A percentile compares a stretch with the other conserved stretches of the same genome.
Evolutionary conservation across 768 basidiomycete genomes (phyloP).

Genomic region (Russula abietina): DNA sequence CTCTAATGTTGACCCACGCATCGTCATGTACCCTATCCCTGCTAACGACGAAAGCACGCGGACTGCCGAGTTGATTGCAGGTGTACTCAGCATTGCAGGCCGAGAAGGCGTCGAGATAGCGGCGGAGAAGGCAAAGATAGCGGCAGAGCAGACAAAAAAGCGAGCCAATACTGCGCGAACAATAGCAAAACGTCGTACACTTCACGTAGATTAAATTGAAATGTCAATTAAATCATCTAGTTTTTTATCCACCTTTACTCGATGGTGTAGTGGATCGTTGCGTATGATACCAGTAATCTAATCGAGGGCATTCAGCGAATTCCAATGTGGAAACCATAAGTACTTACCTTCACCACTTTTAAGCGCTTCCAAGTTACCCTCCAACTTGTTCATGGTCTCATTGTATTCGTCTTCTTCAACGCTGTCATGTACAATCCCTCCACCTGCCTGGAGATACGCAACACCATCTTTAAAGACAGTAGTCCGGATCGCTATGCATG

Average conservation of each 20-base stretch:
- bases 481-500: conserved; percentile 96
- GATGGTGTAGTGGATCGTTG: conserved; percentile 34
- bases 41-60: conserved; percentile 95
- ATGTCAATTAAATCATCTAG: neutral
- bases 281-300: conserved; percentile 67
- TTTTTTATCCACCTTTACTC: neutral
- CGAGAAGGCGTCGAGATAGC: conserved; percentile 59
- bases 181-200: conserved; percentile 18
- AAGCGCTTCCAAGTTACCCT: conserved; percentile 78
- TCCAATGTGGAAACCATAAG: neutral
- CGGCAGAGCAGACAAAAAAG: conserved; percentile 29
- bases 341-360: conserved; percentile 82
- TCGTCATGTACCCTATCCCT: conserved; percentile 97
- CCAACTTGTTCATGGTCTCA: conserved; percentile 93
- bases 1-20: conserved; percentile 90
- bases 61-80: conserved; percentile 85
- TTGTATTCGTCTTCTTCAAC: conserved; percentile 96
- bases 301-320: conserved; percentile 25
- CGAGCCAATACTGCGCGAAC: conserved; percentile 9
- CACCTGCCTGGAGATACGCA: conserved; percentile 92
- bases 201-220: conserved; percentile 18
- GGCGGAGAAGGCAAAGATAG: conserved; percentile 36
- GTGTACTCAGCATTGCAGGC: conserved; percentile 85
- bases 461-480: conserved; percentile 94
- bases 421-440: conserved; percentile 95